Evolutionary conservation across 495 filamentous ascomycete genomes (phyloP), one percentile per base, ranked within the genome.

Genomic region (Penicillium roqueforti): DNA sequence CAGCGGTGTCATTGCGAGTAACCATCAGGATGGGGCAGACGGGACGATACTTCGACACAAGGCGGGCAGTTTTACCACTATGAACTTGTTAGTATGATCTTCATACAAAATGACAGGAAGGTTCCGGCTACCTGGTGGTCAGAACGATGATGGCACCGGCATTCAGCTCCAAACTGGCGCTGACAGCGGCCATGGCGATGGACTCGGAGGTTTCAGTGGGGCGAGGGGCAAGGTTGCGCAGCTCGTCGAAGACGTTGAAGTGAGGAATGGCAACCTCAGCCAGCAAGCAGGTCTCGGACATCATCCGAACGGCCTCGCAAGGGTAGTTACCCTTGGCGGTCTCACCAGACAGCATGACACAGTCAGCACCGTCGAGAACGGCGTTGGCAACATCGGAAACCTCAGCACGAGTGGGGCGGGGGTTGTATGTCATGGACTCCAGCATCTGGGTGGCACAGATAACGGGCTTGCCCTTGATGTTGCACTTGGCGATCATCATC

Each of bases 401-500:
- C 78, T 98, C 93, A 51, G 92, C 93, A 73, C 93, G 88, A 44
- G 93, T 98, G 32, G 93, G 93, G 51, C 93, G 90, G 56, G 93
- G 93, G 77, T 98, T 98, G 80, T 96, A 93, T 73, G 95, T 97
- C 93, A 98, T 98, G 61, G 90, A 95, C 82, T 98, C 93, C 56
- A 98, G 81, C 87, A 91, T 90, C 73, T 91, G 86, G 28, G 88
- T 91, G 46, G 89, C 89, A 71, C 92, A 96, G 69, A 97, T 96
- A 67, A 91, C 89, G 57, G 93, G 93, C 82, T 98, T 98, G 70
- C 95, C 93, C 62, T 92, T 92, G 67, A 97, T 87, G 81, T 98
- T 98, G 83, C 95, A 97, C 85, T 97, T 97, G 71, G 92, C 90
- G 75, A 97, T 97, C 87, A 98, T 92, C 90, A 97, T 97, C 86